A percentile compares a stretch with the other conserved stretches of the same genome.
Evolutionary conservation across 805 yeast species (phyloP).

Genomic region (Candida ascalaphidarum): DNA sequence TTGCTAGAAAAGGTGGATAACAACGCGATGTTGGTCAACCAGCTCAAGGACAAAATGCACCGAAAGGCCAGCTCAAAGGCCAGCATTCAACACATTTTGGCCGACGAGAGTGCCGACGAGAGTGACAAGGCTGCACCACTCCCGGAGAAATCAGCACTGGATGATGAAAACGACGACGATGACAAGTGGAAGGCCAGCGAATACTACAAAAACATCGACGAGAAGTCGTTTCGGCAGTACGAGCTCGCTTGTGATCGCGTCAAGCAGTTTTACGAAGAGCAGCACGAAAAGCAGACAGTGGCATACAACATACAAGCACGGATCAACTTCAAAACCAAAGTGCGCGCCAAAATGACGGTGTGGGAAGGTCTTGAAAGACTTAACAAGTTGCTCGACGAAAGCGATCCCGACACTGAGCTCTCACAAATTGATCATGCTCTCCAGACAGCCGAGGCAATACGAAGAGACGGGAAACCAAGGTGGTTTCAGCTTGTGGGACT

Average conservation of each 20-base stretch:
- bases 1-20: slow-evolving; percentile 19
- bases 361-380: slow-evolving; percentile 65
- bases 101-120: neutral
- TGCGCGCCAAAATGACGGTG: slow-evolving; percentile 57
- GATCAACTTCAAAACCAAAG: slow-evolving; percentile 60
- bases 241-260: slow-evolving; percentile 64
- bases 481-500: slow-evolving; percentile 74
- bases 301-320: slow-evolving; percentile 67
- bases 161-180: neutral
- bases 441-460: slow-evolving; percentile 69
- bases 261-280: slow-evolving; percentile 56
- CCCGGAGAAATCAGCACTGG: too few relatives aligned
- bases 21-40: slow-evolving; percentile 12
- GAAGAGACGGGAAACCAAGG: slow-evolving; percentile 58
- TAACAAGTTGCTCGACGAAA: slow-evolving; percentile 57
- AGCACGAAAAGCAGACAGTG: slow-evolving; percentile 62
- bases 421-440: slow-evolving; percentile 70
- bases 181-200: slow-evolving; percentile 18
- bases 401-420: slow-evolving; percentile 69
- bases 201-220: slow-evolving; percentile 22
- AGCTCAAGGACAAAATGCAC: slow-evolving; percentile 3
- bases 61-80: neutral
- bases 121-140: neutral
- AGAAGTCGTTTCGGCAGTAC: slow-evolving; percentile 50
- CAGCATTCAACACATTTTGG: neutral